Conservation (phyloP, 1,284 basidiomycete genomes). For the Salmacisia buchloeana region DNA sequence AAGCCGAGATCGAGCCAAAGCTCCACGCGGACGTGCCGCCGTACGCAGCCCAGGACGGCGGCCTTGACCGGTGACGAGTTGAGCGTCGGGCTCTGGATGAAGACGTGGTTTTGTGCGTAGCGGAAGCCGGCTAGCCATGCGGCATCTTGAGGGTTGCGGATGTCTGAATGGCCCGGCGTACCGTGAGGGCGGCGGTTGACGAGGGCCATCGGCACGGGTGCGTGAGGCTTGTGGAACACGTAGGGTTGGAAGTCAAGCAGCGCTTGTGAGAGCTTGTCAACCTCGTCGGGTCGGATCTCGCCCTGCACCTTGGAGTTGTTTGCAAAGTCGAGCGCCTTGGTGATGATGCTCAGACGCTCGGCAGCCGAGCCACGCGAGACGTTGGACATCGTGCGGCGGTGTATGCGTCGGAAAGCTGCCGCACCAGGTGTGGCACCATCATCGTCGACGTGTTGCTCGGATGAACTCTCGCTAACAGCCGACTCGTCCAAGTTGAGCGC, state of each 20-base stretch:
- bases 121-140: conserved; percentile 70
- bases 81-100: conserved; percentile 64
- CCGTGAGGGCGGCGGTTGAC: conserved; percentile 67
- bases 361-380: conserved; percentile 34
- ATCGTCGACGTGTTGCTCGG: background rate
- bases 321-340: conserved; percentile 45
- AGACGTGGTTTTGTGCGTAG: conserved; percentile 65
- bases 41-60: conserved; percentile 61
- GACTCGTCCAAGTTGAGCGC: conserved; percentile 4
- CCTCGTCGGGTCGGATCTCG: conserved; percentile 26
- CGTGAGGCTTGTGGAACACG: conserved; percentile 41
- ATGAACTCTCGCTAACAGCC: background rate
- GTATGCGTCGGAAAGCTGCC: conserved; percentile 30
- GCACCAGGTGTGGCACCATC: conserved; percentile 29
- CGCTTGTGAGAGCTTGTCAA: conserved; percentile 15
- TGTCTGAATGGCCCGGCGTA: conserved; percentile 58
- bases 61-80: conserved; percentile 67
- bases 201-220: conserved; percentile 66
- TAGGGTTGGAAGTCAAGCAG: conserved; percentile 43
- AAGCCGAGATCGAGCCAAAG: conserved; percentile 53
- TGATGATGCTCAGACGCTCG: conserved; percentile 37
- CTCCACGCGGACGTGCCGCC: conserved; percentile 63
- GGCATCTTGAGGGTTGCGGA: conserved; percentile 65
- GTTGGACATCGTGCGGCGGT: conserved; percentile 32
- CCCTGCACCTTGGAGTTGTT: conserved; percentile 47